These are phyloP conservation scores for Eleusine coracana DNA, from an alignment of 176 grass and related monocot species.

Conservation along the genomic window DNA sequence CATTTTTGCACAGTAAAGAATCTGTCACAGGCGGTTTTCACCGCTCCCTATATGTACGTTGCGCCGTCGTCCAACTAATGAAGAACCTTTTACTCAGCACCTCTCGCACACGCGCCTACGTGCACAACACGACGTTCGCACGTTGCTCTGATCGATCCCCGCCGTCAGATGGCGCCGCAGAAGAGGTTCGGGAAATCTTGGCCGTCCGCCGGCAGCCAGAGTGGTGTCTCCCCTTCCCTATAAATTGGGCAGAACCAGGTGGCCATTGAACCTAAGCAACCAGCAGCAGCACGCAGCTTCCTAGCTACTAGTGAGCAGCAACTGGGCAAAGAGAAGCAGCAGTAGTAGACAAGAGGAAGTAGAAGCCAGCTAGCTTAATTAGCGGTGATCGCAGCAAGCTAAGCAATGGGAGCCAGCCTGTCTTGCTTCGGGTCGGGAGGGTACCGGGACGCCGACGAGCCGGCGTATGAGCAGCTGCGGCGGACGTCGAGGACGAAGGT, in stretches of 20 bases:
- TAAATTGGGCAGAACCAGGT: conserved; percentile 39
- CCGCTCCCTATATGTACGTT: neutral
- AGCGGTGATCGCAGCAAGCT: too few relatives aligned
- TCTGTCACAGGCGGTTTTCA: neutral
- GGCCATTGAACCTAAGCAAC: conserved; percentile 21
- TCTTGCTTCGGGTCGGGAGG: conserved; percentile 47
- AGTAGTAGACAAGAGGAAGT: neutral
- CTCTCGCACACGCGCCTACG: neutral
- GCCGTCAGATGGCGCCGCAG: conserved; percentile 27
- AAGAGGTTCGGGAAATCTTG: conserved; percentile 6
- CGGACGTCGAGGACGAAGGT: conserved; percentile 53
- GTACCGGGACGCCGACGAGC: conserved; percentile 42
- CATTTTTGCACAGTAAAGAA: neutral
- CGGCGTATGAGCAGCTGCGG: conserved; percentile 41
- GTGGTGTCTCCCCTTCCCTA: neutral
- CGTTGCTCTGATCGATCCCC: neutral
- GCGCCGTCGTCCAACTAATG: conserved; percentile 7
- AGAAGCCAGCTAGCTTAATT: neutral
- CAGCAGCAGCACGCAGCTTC: conserved; percentile 23
- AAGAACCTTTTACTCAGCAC: neutral
- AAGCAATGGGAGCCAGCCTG: conserved; percentile 41
- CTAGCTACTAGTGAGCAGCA: neutral
- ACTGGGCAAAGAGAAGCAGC: neutral
- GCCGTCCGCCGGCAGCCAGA: neutral
- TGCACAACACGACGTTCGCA: conserved; percentile 26